Percentiles rank a stretch among this genome's conserved stretches.
Evolutionary conservation across 2,329 filamentous ascomycete genomes (phyloP).

Genomic region (Xylaria sp.): DNA sequence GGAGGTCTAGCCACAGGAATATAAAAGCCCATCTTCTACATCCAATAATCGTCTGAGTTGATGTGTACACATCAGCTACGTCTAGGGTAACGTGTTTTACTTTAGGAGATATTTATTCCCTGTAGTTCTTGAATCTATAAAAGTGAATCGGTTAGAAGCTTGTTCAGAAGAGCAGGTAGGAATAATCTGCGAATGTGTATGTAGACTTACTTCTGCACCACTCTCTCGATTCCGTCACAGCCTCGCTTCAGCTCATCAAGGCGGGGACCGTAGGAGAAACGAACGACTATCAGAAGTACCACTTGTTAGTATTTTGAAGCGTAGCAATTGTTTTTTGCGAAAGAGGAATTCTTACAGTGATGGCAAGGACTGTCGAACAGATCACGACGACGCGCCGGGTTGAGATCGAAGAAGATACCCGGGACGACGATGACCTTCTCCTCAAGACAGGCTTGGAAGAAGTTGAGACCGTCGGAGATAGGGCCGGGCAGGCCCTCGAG

Average conservation of each 20-base stretch:
- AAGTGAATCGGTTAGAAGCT: conserved; percentile 23
- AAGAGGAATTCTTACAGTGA: conserved; percentile 62
- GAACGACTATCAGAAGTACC: conserved; percentile 63
- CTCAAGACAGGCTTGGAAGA: conserved; percentile 92
- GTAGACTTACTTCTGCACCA: conserved; percentile 73
- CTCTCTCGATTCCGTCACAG: conserved; percentile 84
- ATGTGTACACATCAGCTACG: background rate
- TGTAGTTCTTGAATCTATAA: conserved; percentile 45
- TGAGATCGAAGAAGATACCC: conserved; percentile 97
- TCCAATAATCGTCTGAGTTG: background rate
- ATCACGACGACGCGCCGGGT: conserved; percentile 88
- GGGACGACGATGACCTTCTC: conserved; percentile 98
- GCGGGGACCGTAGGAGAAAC: conserved; percentile 84
- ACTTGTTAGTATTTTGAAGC: conserved; percentile 15
- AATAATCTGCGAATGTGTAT: background rate
- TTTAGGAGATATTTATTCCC: conserved; percentile 14
- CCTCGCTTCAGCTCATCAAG: conserved; percentile 83
- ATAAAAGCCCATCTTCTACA: background rate
- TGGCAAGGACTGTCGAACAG: conserved; percentile 95
- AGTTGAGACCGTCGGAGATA: conserved; percentile 93
- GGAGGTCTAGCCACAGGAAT: background rate
- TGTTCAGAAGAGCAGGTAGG: background rate
- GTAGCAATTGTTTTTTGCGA: background rate
- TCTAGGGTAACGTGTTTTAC: background rate
- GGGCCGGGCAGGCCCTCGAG: conserved; percentile 76